phyloP scores from a whole-genome alignment of 148 eudicot genomes.

The Persicaria maculosa region DNA sequence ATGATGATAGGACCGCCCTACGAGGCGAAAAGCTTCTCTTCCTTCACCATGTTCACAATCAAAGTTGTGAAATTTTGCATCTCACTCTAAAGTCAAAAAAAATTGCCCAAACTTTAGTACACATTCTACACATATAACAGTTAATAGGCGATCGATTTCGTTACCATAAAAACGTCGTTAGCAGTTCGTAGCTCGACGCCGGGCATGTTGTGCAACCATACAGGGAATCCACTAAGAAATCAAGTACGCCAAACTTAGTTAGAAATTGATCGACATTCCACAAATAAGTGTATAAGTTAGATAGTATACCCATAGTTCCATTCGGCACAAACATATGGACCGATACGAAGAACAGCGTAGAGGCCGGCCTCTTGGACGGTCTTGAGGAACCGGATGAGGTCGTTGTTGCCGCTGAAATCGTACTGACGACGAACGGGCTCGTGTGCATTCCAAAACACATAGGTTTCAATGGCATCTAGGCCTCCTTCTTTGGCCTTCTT shows the following conservation, averaged over 20 bases:
- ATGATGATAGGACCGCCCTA: conserved; percentile 12
- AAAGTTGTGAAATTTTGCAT: conserved; percentile 15
- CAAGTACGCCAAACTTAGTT: not conserved
- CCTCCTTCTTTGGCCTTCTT: not conserved
- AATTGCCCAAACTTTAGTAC: too few species aligned
- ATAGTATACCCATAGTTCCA: conserved; percentile 1
- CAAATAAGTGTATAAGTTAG: not conserved
- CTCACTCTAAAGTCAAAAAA: not conserved
- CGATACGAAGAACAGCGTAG: conserved; percentile 7
- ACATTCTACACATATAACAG: too few species aligned
- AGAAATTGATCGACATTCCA: too few species aligned
- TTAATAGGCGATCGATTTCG: too few species aligned
- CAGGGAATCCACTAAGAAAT: not conserved
- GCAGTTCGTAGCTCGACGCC: conserved; percentile 9
- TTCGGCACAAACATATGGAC: not conserved
- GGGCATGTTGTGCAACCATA: conserved; percentile 13
- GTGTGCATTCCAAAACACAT: conserved; percentile 6
- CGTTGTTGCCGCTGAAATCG: not conserved
- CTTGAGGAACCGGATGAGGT: not conserved
- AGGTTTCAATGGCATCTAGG: not conserved
- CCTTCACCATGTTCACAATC: conserved; percentile 13
- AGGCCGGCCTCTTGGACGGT: not conserved
- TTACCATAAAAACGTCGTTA: conserved; percentile 12
- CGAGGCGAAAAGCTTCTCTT: conserved; percentile 13
- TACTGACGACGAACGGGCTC: conserved; percentile 8